A percentile compares a stretch with the other conserved stretches of the same genome.
Evolutionary conservation across 2,329 filamentous ascomycete species (phyloP).

Genomic region (Cladophialophora chaetospira): DNA sequence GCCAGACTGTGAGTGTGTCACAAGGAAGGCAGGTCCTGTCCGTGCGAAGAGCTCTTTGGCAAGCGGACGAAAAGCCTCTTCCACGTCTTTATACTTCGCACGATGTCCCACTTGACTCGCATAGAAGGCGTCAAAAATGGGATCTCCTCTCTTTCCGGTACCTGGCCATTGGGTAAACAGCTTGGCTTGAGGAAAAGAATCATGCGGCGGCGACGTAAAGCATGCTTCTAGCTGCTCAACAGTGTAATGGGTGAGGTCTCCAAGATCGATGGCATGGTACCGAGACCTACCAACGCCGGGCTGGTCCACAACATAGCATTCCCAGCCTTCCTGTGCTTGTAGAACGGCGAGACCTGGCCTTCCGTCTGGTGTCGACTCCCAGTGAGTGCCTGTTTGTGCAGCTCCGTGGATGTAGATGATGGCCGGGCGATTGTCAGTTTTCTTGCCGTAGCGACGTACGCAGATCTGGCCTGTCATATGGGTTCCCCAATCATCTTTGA

Average conservation of each 20-base stretch:
- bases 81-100: slow-evolving; percentile 33
- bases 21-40: slow-evolving; percentile 27
- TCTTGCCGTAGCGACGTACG: slow-evolving; percentile 15
- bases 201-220: slow-evolving; percentile 9
- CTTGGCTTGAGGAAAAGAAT: slow-evolving; percentile 5
- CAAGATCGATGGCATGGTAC: slow-evolving; percentile 10
- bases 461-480: slow-evolving; percentile 19
- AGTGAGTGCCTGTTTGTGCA: slow-evolving; percentile 37
- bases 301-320: slow-evolving; percentile 45
- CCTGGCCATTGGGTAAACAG: slow-evolving; percentile 44
- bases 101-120: slow-evolving; percentile 14
- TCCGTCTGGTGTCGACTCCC: slow-evolving; percentile 52
- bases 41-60: slow-evolving; percentile 3
- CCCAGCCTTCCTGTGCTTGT: slow-evolving; percentile 8
- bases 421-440: slow-evolving; percentile 7
- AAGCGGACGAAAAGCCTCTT: slow-evolving; percentile 1
- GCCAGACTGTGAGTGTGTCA: slow-evolving; percentile 38
- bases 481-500: slow-evolving; percentile 19
- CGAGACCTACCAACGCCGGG: slow-evolving; percentile 44
- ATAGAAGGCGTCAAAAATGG: slow-evolving; percentile 15
- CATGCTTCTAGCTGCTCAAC: slow-evolving; percentile 1
- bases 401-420: slow-evolving; percentile 29
- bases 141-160: slow-evolving; percentile 28
- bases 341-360: slow-evolving; percentile 44
- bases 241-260: slow-evolving; percentile 8